These are phyloP conservation scores for Chlorella sp. DNA, from an alignment of 139 green algal genomes.

Conservation along the genomic window DNA sequence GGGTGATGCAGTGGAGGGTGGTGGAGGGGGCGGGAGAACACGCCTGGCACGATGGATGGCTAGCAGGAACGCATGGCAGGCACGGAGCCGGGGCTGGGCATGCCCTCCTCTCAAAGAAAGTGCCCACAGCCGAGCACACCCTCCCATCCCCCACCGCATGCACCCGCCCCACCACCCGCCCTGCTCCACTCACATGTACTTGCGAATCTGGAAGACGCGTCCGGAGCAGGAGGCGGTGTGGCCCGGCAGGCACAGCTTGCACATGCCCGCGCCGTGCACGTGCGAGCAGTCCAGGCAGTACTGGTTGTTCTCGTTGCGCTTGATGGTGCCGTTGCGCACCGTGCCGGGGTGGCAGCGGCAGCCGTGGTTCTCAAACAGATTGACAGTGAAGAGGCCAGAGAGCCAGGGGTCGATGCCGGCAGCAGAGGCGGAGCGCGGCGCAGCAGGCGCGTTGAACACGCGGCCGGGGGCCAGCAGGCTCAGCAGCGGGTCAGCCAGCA, in stretches of 20 bases:
- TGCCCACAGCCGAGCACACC: background rate
- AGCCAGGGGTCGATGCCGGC: conserved; percentile 29
- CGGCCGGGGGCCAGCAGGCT: background rate
- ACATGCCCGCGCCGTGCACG: conserved; percentile 20
- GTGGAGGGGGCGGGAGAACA: too few relatives aligned
- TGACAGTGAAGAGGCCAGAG: conserved; percentile 16
- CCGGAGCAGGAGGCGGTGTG: conserved; percentile 28
- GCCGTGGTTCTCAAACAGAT: conserved; percentile 33
- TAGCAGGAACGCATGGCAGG: background rate
- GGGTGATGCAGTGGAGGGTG: background rate
- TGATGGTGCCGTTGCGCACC: conserved; percentile 22
- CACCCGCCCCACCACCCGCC: background rate
- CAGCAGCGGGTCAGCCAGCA: background rate
- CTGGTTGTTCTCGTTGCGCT: conserved; percentile 40
- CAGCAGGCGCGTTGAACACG: too few relatives aligned
- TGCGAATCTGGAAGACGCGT: conserved; percentile 45
- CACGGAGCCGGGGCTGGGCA: background rate
- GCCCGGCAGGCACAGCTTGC: conserved; percentile 42
- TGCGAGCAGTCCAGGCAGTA: conserved; percentile 42
- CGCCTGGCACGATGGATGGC: background rate
- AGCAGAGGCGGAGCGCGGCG: background rate
- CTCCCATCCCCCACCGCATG: background rate
- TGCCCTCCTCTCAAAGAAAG: too few relatives aligned
- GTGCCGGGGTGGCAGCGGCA: conserved; percentile 39
- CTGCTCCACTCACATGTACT: conserved; percentile 48